Evolutionary conservation across 2,329 filamentous ascomycete species (phyloP).

Genomic region (Albophoma yamanashiensis): DNA sequence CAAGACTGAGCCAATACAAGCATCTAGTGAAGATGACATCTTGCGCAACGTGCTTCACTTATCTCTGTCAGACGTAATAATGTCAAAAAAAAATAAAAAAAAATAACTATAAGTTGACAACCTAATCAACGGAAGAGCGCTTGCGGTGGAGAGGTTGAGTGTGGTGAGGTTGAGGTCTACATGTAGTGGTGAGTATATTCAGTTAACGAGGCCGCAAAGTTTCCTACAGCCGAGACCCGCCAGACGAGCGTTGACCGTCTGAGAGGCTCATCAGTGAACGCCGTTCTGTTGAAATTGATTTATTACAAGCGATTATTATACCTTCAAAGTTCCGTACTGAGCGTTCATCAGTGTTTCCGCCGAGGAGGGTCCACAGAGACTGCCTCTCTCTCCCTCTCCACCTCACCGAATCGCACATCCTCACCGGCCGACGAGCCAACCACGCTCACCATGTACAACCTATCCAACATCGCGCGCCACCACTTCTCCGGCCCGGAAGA

Average conservation of each 20-base stretch:
- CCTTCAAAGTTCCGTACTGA: background rate
- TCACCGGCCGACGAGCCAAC: background rate
- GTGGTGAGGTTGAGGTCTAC: background rate
- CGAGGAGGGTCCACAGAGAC: background rate
- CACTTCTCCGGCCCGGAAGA: conserved; percentile 18
- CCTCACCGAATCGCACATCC: background rate
- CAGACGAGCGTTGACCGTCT: background rate
- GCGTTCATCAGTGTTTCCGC: background rate
- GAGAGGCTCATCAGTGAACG: background rate
- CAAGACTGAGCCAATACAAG: no score
- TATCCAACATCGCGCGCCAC: conserved; percentile 19
- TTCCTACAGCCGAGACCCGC: background rate
- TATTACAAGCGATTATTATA: background rate
- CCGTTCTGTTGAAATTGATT: background rate
- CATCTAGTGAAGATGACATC: no score
- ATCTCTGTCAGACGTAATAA: no score
- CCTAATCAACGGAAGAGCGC: no score
- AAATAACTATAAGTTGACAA: no score
- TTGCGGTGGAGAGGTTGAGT: background rate
- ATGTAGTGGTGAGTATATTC: background rate
- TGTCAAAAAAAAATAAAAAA: no score
- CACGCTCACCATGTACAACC: conserved; percentile 20
- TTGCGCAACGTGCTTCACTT: no score
- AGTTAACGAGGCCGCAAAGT: background rate
- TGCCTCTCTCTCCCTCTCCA: no score